Evolutionary conservation across 305 asterid genomes (phyloP).

Genomic region (Rubia balearica): DNA sequence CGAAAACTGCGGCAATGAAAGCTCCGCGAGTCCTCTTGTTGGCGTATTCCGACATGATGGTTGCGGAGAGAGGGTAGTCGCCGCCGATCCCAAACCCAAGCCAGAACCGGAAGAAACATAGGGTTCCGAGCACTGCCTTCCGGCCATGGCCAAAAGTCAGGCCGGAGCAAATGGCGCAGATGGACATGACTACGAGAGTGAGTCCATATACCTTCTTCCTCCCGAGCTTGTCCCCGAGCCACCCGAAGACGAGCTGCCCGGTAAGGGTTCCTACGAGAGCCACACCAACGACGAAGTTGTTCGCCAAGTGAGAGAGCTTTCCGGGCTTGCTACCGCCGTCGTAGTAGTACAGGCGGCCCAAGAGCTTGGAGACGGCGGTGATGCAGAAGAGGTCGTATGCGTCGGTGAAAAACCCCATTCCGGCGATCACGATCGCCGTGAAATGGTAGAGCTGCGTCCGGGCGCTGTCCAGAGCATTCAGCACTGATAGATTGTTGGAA

Average conservation of each 20-base stretch:
- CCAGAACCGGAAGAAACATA: slow-evolving; percentile 67
- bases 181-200: slow-evolving; percentile 44
- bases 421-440: slow-evolving; percentile 41
- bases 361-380: slow-evolving; percentile 36
- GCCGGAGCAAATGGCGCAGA: slow-evolving; percentile 53
- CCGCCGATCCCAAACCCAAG: slow-evolving; percentile 65
- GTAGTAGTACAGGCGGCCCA: slow-evolving; percentile 51
- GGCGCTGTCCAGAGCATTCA: slow-evolving; percentile 53
- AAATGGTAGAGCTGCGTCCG: slow-evolving; percentile 53
- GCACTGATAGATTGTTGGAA: slow-evolving; percentile 41
- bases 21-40: slow-evolving; percentile 57
- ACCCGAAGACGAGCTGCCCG: slow-evolving; percentile 59
- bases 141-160: slow-evolving; percentile 39
- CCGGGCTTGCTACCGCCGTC: slow-evolving; percentile 25
- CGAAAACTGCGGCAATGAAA: slow-evolving; percentile 56
- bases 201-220: slow-evolving; percentile 51
- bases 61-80: slow-evolving; percentile 60
- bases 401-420: slow-evolving; percentile 59
- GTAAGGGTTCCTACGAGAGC: slow-evolving; percentile 52
- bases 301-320: slow-evolving; percentile 41
- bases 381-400: slow-evolving; percentile 54
- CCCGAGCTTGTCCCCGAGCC: slow-evolving; percentile 51
- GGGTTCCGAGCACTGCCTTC: slow-evolving; percentile 38
- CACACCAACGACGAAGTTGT: slow-evolving; percentile 43
- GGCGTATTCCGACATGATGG: slow-evolving; percentile 59